Percentiles rank a stretch among this genome's conserved stretches.
Conservation (phyloP, 768 basidiomycete genomes). For the Phanerodontia chrysosporium region DNA sequence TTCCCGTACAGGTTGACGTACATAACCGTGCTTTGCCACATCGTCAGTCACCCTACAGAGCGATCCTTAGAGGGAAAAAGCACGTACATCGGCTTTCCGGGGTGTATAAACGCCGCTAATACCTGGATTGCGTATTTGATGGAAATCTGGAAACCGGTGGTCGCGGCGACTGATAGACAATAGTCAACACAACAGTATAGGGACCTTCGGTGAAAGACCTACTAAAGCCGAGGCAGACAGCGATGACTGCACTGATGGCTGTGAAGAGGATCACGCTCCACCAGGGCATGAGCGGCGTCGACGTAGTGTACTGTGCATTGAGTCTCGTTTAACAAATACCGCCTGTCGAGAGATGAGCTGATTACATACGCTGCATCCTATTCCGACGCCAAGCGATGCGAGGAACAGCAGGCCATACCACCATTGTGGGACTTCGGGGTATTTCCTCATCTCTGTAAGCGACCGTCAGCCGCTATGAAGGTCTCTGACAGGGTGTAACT, state of each 20-base stretch:
- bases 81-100: constrained; percentile 43
- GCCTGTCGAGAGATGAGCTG: too few species aligned
- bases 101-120: constrained; percentile 47
- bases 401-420: constrained; percentile 44
- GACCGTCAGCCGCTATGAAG: not conserved
- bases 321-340: too few species aligned
- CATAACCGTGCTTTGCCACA: constrained; percentile 40
- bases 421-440: constrained; percentile 52
- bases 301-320: constrained; percentile 25
- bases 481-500: not conserved
- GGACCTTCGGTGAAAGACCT: constrained; percentile 12
- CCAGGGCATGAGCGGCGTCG: constrained; percentile 44
- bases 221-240: constrained; percentile 32
- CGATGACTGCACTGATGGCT: constrained; percentile 35
- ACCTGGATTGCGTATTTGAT: constrained; percentile 48
- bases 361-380: constrained; percentile 39
- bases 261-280: constrained; percentile 53
- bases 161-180: constrained; percentile 30
- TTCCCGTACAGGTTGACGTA: constrained; percentile 54
- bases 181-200: constrained; percentile 1
- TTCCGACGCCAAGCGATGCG: constrained; percentile 42
- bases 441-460: constrained; percentile 43
- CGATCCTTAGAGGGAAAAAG: not conserved
- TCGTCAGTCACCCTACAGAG: not conserved
- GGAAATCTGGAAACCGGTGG: constrained; percentile 41